Evolutionary conservation across 768 basidiomycete species (phyloP).

Genomic region (Royoungia palumana): DNA sequence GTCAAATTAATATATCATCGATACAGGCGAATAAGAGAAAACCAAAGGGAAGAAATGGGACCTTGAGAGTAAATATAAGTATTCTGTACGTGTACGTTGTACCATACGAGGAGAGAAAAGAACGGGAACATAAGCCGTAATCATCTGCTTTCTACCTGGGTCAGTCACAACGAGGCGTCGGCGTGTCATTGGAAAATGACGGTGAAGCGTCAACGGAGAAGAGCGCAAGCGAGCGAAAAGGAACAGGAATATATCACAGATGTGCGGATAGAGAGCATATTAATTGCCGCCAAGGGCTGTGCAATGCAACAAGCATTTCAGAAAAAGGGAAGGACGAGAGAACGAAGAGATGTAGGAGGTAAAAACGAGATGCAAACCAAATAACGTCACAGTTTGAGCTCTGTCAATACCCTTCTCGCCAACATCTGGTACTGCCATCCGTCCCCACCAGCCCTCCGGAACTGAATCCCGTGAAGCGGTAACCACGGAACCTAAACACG

Average conservation of each 20-base stretch:
- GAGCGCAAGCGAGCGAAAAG: conserved; percentile 1
- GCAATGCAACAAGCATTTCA: conserved; percentile 5
- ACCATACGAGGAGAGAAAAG: background rate
- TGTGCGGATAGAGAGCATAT: conserved; percentile 20
- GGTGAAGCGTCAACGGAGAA: background rate
- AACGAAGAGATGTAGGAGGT: background rate
- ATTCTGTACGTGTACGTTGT: background rate
- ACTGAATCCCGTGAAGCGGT: conserved; percentile 92
- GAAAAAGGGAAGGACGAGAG: background rate
- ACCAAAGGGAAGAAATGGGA: background rate
- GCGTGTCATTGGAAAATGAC: background rate
- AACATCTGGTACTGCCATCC: conserved; percentile 99
- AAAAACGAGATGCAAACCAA: background rate
- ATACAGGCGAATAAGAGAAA: background rate
- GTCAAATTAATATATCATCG: conserved; percentile 5
- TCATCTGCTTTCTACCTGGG: conserved; percentile 2
- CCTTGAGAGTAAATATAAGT: background rate
- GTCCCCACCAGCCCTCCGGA: conserved; percentile 84
- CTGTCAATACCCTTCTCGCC: conserved; percentile 81
- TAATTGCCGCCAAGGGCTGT: conserved; percentile 16
- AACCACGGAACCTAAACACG: conserved; percentile 78
- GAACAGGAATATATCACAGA: conserved; percentile 20
- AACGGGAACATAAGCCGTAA: background rate
- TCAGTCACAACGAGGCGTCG: background rate
- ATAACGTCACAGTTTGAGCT: conserved; percentile 69